Evolutionary conservation across 441 rosid species (phyloP).

Genomic region (Croton laevigatus): DNA sequence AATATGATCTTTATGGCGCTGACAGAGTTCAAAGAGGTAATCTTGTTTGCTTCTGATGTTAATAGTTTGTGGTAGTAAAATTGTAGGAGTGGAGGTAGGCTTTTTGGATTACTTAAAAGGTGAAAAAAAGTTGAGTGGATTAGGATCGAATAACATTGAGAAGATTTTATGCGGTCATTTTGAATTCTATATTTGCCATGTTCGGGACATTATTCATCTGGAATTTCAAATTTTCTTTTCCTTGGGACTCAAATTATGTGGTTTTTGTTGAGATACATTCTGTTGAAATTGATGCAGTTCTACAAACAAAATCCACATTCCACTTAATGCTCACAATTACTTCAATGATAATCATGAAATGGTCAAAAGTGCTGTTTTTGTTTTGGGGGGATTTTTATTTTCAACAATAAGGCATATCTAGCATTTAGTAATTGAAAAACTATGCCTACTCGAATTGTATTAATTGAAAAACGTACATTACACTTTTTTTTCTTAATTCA

Average conservation of each 20-base stretch:
- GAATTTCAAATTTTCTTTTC: not conserved
- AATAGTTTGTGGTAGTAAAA: not conserved
- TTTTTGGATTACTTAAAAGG: not conserved
- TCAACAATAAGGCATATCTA: not conserved
- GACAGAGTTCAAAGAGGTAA: conserved; percentile 75
- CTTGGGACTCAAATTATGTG: too few relatives aligned
- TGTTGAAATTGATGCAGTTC: not conserved
- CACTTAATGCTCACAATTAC: not conserved
- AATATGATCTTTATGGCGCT: conserved; percentile 69
- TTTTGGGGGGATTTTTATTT: not conserved
- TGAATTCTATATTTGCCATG: not conserved
- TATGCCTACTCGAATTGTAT: not conserved
- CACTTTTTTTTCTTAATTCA: not conserved
- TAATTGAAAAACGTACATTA: not conserved
- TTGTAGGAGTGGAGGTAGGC: not conserved
- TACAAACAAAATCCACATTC: not conserved
- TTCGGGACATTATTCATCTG: not conserved
- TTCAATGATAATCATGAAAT: not conserved
- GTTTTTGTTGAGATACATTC: not conserved
- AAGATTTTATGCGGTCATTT: not conserved
- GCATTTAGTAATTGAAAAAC: not conserved
- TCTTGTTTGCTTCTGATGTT: conserved; percentile 4
- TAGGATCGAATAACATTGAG: not conserved
- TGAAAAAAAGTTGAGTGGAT: not conserved
- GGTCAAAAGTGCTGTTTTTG: not conserved